phyloP scores from a whole-genome alignment of 495 filamentous ascomycete species.

The Bryoglossum gracile region DNA sequence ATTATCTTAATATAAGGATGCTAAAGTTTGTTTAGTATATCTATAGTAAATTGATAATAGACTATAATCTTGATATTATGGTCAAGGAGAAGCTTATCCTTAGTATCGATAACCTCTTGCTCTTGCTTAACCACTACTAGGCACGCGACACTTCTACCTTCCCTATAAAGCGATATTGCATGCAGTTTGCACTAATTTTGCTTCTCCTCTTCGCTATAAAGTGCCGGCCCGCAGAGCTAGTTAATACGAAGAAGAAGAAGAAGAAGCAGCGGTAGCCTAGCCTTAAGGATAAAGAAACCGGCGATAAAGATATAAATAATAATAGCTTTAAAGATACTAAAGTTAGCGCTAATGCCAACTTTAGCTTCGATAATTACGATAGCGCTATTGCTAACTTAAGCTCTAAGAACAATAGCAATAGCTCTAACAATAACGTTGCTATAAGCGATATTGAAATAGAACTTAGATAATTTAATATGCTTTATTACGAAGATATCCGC shows the following conservation, averaged over 20 bases:
- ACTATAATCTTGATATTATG: conserved; percentile 26
- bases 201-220: conserved; percentile 15
- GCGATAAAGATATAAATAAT: conserved; percentile 4
- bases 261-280: not conserved
- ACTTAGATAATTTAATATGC: conserved; percentile 15
- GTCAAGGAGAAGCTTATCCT: conserved; percentile 27
- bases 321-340: conserved; percentile 1
- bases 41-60: no score
- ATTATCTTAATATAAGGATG: conserved; percentile 2
- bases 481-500: conserved; percentile 26
- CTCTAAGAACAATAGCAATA: conserved; percentile 1
- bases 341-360: conserved; percentile 3
- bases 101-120: conserved; percentile 21
- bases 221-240: conserved; percentile 18
- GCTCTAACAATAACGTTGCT: conserved; percentile 2
- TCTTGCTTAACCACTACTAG: conserved; percentile 25
- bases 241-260: conserved; percentile 13
- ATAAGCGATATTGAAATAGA: conserved; percentile 3
- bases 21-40: conserved; percentile 23
- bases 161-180: conserved; percentile 22
- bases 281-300: conserved; percentile 1
- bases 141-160: conserved; percentile 25
- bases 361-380: conserved; percentile 1
- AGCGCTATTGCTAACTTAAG: conserved; percentile 3
- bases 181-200: conserved; percentile 16